phyloP scores from a whole-genome alignment of 2,329 filamentous ascomycete species.

The Coniochaeta hoffmannii region DNA sequence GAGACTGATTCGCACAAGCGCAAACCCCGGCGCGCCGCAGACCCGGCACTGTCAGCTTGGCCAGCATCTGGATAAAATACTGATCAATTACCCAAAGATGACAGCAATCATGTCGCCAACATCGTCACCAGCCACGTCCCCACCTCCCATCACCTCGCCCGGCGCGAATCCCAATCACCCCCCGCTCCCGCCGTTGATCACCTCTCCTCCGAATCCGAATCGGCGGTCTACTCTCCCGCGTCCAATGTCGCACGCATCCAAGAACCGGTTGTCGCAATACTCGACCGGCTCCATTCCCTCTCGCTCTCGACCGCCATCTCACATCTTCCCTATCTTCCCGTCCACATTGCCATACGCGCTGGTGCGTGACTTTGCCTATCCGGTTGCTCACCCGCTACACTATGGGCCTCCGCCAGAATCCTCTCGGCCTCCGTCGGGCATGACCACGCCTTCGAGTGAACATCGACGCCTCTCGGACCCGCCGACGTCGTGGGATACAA shows the following conservation, averaged over 20 bases:
- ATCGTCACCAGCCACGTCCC: conserved; percentile 46
- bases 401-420: conserved; percentile 83
- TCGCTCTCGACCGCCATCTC: conserved; percentile 73
- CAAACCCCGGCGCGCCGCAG: not conserved
- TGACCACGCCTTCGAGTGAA: conserved; percentile 81
- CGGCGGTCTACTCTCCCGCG: conserved; percentile 55
- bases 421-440: conserved; percentile 61
- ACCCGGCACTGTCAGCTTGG: not conserved
- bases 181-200: conserved; percentile 48
- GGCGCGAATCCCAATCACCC: conserved; percentile 44
- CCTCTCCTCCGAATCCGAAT: conserved; percentile 44
- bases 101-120: conserved; percentile 50
- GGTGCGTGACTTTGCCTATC: conserved; percentile 94
- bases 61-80: not conserved
- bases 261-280: conserved; percentile 77
- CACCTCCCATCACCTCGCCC: conserved; percentile 37
- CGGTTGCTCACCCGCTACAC: conserved; percentile 74
- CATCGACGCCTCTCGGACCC: conserved; percentile 74
- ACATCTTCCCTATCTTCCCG: conserved; percentile 74
- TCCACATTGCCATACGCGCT: conserved; percentile 82
- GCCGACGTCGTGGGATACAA: conserved; percentile 66
- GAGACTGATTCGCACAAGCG: not conserved
- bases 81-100: conserved; percentile 24
- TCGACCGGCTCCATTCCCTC: conserved; percentile 60
- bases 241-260: conserved; percentile 70